Evolutionary conservation across 441 rosid genomes (phyloP).

Genomic region (Pelargonium cotyledonis): DNA sequence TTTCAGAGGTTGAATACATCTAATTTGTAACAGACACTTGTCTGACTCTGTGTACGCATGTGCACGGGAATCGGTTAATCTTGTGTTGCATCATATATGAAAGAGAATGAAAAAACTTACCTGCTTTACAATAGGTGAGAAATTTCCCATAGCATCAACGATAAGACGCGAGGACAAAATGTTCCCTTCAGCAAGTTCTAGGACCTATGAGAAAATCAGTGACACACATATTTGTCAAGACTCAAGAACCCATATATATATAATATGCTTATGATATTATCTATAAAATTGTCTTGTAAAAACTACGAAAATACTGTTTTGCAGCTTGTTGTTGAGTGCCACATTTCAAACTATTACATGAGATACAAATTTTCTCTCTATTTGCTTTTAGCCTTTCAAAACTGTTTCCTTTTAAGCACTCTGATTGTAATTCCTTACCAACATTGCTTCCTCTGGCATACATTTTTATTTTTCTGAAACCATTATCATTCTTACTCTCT

Average conservation of each 20-base stretch:
- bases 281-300: neutral
- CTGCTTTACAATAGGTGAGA: constrained; percentile 92
- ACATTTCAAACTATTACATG: too few relatives aligned
- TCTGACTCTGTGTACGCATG: neutral
- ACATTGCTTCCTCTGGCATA: neutral
- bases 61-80: neutral
- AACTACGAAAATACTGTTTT: too few relatives aligned
- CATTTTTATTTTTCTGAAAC: neutral
- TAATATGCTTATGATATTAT: neutral
- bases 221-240: constrained; percentile 1
- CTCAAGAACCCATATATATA: neutral
- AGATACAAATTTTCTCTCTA: too few relatives aligned
- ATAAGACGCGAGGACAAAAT: constrained; percentile 57
- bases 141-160: constrained; percentile 92
- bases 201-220: constrained; percentile 33
- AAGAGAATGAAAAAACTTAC: constrained; percentile 30
- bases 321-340: too few relatives aligned
- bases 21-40: neutral
- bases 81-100: constrained; percentile 4
- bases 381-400: neutral
- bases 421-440: neutral
- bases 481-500: too few relatives aligned
- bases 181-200: constrained; percentile 65
- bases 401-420: neutral
- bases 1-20: constrained; percentile 5